Evolutionary conservation across 2,329 filamentous ascomycete species (phyloP), one percentile per base, ranked within the genome.

Genomic region (Furcasterigmium furcatum): DNA sequence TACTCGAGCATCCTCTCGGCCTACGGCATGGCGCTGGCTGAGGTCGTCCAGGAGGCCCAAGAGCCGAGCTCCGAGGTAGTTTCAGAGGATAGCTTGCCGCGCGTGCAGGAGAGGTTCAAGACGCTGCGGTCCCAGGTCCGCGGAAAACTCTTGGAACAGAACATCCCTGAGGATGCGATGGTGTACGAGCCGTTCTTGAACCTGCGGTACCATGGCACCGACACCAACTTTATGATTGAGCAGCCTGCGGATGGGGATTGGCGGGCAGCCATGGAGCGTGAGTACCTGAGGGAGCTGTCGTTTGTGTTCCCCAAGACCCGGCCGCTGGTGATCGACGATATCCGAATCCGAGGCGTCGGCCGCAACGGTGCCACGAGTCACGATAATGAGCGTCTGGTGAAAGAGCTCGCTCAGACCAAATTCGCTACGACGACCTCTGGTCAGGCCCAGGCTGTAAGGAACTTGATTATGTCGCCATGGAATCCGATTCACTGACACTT

Each of bases 101-200:
- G 83, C 34, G 69, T 96, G 14, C 79, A 83, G 56, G 67, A 66
- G 21, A 94, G 91, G 66, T 88, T 96, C 77, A 75, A 82, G 18
- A 85, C 88, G 39, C 74, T 96, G 30, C 92, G 88, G 67, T 74
- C 79, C n/a, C 89, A 85, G 59, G 91, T 89, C 0, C 77, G 73
- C 0, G 69, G 73, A 16, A 80, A 82, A 1, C 70, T 96, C 4
- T 72, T 73, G 19, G 84, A 87, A 3, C 91, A 96, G 65, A 91
- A 91, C 0, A 96, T 96, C 58, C 71, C 76, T 2, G 80, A 87
- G 36, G 69, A 79, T 5, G 82, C 88, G 25, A 88, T 96, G 20
- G 76, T 84, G 0, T 95, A 92, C 58, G 91, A 96, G 61, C 88
- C 95, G 60, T 96, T 96, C 59, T 79, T 97, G 46, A 96, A 96